These are phyloP conservation scores for Ramichloridium luteum DNA, from an alignment of 2,329 filamentous ascomycete genomes.

Conservation along the genomic window DNA sequence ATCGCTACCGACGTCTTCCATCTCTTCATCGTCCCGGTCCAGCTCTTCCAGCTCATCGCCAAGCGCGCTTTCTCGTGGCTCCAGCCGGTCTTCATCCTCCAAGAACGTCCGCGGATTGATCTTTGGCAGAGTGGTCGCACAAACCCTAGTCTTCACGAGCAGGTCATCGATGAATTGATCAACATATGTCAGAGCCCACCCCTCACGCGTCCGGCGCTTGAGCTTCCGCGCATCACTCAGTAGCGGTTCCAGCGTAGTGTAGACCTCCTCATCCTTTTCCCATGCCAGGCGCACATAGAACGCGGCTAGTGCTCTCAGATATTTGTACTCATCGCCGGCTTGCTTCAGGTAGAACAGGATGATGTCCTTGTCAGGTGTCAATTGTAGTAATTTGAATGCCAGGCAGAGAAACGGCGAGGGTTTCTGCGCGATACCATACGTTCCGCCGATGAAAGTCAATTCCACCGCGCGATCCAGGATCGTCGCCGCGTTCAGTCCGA, in stretches of 20 bases:
- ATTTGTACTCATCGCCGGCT: constrained; percentile 60
- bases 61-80: constrained; percentile 72
- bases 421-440: constrained; percentile 70
- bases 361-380: constrained; percentile 68
- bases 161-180: constrained; percentile 93
- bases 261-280: constrained; percentile 70
- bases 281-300: constrained; percentile 92
- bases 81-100: constrained; percentile 79
- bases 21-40: constrained; percentile 45
- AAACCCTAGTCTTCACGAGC: constrained; percentile 76
- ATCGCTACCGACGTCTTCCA: constrained; percentile 21
- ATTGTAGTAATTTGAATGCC: constrained; percentile 84
- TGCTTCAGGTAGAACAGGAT: constrained; percentile 67
- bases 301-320: constrained; percentile 74
- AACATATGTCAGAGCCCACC: constrained; percentile 65
- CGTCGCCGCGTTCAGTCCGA: constrained; percentile 72
- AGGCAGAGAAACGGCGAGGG: constrained; percentile 89
- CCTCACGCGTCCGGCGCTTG: constrained; percentile 59
- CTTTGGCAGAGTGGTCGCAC: constrained; percentile 85
- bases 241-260: constrained; percentile 66
- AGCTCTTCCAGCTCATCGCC: constrained; percentile 63
- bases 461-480: constrained; percentile 82
- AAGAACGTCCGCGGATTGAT: constrained; percentile 69
- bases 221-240: constrained; percentile 75
- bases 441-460: constrained; percentile 74